Conservation (phyloP, 2,329 filamentous ascomycete genomes). For the Metarhizium anisopliae region DNA sequence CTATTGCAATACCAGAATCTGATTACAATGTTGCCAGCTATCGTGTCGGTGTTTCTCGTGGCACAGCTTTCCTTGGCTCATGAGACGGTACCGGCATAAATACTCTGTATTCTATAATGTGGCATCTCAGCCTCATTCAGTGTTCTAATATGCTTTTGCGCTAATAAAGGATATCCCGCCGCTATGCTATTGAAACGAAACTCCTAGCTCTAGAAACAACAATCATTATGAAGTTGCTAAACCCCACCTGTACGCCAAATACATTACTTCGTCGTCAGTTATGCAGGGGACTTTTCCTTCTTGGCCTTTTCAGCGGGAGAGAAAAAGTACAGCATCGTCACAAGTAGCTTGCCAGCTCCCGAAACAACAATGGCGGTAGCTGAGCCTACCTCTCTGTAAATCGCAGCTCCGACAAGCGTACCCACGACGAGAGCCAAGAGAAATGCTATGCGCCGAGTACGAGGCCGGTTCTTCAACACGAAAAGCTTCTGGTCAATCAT, state of each 20-base stretch:
- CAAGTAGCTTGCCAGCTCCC: conserved; percentile 16
- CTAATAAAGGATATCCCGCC: not conserved
- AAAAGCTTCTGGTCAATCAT: conserved; percentile 46
- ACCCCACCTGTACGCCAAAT: not conserved
- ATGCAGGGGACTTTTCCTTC: conserved; percentile 1
- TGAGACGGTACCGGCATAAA: not conserved
- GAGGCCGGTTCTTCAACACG: conserved; percentile 33
- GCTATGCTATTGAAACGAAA: not conserved
- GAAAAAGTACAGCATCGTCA: conserved; percentile 13
- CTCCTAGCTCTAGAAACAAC: not conserved
- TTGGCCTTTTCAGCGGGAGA: conserved; percentile 9
- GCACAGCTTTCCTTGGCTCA: not conserved
- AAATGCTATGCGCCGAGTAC: conserved; percentile 42
- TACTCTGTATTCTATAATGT: no score
- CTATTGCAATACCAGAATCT: no score
- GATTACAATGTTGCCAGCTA: no score
- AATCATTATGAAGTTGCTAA: not conserved
- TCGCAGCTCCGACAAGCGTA: conserved; percentile 40
- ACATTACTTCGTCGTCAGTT: no score
- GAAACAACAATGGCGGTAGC: conserved; percentile 15
- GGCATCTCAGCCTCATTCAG: not conserved
- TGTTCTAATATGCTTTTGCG: not conserved
- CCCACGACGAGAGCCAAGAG: conserved; percentile 37
- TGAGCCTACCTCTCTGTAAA: conserved; percentile 23
- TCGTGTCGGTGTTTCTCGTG: no score